Percentiles rank a stretch among this genome's conserved stretches.
Conservation (phyloP, 2,329 filamentous ascomycete species). For the Neofusicoccum laricinum region DNA sequence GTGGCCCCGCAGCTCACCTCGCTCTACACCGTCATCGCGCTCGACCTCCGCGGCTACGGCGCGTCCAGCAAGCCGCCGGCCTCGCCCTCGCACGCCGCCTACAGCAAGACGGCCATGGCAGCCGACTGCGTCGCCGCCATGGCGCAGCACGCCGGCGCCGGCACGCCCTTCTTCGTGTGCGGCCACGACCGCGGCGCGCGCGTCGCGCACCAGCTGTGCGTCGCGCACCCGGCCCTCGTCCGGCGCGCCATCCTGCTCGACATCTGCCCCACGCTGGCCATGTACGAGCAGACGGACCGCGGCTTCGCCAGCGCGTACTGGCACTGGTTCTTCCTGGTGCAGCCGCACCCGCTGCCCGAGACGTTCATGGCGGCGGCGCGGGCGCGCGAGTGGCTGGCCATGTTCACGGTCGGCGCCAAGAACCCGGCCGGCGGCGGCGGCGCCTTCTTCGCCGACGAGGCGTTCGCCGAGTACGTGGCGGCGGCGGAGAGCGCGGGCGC, state of each 20-base stretch:
- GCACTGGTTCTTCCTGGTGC: slow-evolving; percentile 60
- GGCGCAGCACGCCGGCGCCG: slow-evolving; percentile 41
- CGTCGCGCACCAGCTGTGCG: slow-evolving; percentile 54
- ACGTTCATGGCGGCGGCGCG: slow-evolving; percentile 45
- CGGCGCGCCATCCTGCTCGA: slow-evolving; percentile 38
- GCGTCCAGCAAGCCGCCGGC: slow-evolving; percentile 45
- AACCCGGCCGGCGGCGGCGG: background rate
- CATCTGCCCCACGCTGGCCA: slow-evolving; percentile 55
- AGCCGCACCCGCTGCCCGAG: slow-evolving; percentile 52
- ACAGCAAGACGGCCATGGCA: slow-evolving; percentile 52
- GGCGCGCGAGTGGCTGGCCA: slow-evolving; percentile 30
- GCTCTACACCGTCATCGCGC: slow-evolving; percentile 43
- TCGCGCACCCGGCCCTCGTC: slow-evolving; percentile 45
- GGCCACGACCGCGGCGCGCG: slow-evolving; percentile 58
- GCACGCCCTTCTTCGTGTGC: slow-evolving; percentile 38
- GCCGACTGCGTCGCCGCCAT: slow-evolving; percentile 48
- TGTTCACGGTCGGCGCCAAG: slow-evolving; percentile 36
- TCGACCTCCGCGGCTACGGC: slow-evolving; percentile 55
- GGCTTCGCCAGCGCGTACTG: slow-evolving; percentile 52
- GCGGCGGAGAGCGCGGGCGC: slow-evolving; percentile 41
- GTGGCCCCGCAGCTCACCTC: slow-evolving; percentile 40
- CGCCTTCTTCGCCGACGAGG: slow-evolving; percentile 24
- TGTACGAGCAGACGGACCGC: slow-evolving; percentile 47
- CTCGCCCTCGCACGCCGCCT: slow-evolving; percentile 24
- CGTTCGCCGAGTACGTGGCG: slow-evolving; percentile 42